Evolutionary conservation across 2,329 filamentous ascomycete genomes (phyloP).

Genomic region (Phaeosphaeriaceae sp.): DNA sequence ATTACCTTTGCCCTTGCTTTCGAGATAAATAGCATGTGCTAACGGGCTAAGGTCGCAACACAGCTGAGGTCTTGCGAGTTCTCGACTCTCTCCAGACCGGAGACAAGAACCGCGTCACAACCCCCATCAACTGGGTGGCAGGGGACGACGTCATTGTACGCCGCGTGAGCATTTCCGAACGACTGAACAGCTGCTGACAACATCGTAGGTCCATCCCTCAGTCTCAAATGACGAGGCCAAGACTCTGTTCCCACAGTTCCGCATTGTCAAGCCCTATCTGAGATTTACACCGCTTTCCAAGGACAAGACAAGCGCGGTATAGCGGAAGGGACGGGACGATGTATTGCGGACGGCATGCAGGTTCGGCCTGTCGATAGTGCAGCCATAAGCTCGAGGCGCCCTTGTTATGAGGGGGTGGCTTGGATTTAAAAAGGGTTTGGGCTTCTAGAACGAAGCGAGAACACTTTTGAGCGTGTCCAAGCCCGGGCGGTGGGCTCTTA

Average conservation of each 20-base stretch:
- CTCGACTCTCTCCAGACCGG: constrained; percentile 62
- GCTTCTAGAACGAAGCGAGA: constrained; percentile 26
- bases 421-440: constrained; percentile 14
- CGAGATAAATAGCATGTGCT: too few species aligned
- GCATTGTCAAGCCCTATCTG: constrained; percentile 68
- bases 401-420: constrained; percentile 5
- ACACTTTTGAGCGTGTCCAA: constrained; percentile 19
- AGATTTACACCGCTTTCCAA: constrained; percentile 65
- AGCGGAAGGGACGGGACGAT: background rate
- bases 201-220: constrained; percentile 65
- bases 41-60: constrained; percentile 52
- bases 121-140: constrained; percentile 67
- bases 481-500: constrained; percentile 5
- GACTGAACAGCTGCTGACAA: constrained; percentile 65
- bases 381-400: background rate
- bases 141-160: too few species aligned
- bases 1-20: too few species aligned
- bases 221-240: constrained; percentile 65
- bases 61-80: constrained; percentile 59
- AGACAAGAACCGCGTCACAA: constrained; percentile 66
- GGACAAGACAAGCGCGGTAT: constrained; percentile 60
- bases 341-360: background rate
- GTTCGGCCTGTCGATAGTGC: background rate
- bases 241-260: constrained; percentile 65
- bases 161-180: background rate